Evolutionary conservation across 2,329 filamentous ascomycete genomes (phyloP).

Genomic region (Diaporthe ilicicola): DNA sequence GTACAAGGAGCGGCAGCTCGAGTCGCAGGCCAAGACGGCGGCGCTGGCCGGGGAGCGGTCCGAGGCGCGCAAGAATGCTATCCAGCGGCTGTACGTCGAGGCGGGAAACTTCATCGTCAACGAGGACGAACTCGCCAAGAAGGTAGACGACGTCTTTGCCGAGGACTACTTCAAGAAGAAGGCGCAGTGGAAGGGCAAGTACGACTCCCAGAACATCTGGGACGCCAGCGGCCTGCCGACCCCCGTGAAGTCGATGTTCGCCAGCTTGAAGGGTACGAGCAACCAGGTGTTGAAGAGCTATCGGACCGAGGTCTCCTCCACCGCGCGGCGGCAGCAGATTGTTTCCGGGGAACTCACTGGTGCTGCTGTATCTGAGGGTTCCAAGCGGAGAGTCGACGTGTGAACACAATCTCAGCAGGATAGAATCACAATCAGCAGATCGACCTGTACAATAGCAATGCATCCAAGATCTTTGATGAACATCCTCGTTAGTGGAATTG

Average conservation of each 20-base stretch:
- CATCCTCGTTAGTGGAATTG: not conserved
- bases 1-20: conserved; percentile 63
- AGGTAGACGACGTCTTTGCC: conserved; percentile 80
- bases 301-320: conserved; percentile 52
- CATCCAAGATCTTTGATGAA: not conserved
- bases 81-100: conserved; percentile 91
- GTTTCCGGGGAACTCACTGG: conserved; percentile 68
- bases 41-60: conserved; percentile 59
- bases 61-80: conserved; percentile 70
- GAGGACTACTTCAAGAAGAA: conserved; percentile 62
- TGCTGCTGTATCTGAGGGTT: conserved; percentile 48
- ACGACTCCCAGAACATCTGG: conserved; percentile 59
- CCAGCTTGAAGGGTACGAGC: conserved; percentile 43
- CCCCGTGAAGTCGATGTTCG: conserved; percentile 55
- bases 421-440: not conserved
- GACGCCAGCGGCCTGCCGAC: conserved; percentile 56
- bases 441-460: not conserved
- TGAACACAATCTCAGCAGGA: not conserved
- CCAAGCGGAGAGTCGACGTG: not conserved
- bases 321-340: conserved; percentile 59
- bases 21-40: conserved; percentile 50
- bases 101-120: conserved; percentile 87
- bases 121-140: conserved; percentile 77
- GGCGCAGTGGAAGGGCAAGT: conserved; percentile 44
- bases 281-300: conserved; percentile 47